Conservation (phyloP, 306 rosid species). For the Dalbergia cochinchinensis region DNA sequence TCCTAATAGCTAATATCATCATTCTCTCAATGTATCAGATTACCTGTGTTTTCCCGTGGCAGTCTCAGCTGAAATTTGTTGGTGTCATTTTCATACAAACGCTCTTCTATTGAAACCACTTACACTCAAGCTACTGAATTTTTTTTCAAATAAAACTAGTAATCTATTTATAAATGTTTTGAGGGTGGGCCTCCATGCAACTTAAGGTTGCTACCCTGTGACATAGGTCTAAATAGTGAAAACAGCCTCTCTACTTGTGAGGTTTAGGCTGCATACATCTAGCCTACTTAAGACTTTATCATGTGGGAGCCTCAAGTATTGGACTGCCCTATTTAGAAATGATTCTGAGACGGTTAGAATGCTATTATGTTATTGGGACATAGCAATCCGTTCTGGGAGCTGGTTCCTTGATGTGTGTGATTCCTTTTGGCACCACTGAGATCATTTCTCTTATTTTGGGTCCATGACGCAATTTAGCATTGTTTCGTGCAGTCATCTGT, state of each 20-base stretch:
- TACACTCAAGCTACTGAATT: slow-evolving; percentile 29
- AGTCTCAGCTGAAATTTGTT: slow-evolving; percentile 8
- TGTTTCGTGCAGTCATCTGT: slow-evolving; percentile 78
- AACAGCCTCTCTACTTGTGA: too few species aligned
- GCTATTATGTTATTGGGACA: not conserved
- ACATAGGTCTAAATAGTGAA: too few species aligned
- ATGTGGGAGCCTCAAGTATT: too few species aligned
- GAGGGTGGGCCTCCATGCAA: too few species aligned
- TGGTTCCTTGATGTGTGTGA: not conserved
- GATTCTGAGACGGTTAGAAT: too few species aligned
- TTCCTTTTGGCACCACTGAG: not conserved
- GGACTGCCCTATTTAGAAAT: too few species aligned
- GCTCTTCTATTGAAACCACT: slow-evolving; percentile 9
- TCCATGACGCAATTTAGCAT: not conserved
- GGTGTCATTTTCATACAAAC: slow-evolving; percentile 8
- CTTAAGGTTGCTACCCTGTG: too few species aligned
- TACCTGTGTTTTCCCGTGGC: not conserved
- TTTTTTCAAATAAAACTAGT: not conserved
- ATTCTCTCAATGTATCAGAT: too few species aligned
- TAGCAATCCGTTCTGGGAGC: slow-evolving; percentile 17
- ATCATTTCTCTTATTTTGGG: slow-evolving; percentile 11
- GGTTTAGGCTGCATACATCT: too few species aligned
- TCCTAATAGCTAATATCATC: too few species aligned
- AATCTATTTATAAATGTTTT: slow-evolving; percentile 2
- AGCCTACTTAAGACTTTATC: too few species aligned